These are phyloP conservation scores for Aspergillus luchuensis DNA, from an alignment of 2,329 filamentous ascomycete genomes.

Conservation along the genomic window DNA sequence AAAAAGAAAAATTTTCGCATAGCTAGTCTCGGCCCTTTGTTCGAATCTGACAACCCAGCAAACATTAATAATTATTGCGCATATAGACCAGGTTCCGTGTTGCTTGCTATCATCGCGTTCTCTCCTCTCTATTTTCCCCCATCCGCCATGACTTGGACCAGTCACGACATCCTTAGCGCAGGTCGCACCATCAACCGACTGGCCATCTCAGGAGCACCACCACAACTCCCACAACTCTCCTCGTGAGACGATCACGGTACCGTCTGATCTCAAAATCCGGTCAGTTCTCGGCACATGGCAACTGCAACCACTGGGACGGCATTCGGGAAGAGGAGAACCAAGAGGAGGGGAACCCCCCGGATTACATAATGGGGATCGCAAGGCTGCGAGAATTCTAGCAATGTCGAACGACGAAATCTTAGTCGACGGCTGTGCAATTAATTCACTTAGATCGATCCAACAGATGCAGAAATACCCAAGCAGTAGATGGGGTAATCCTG, in stretches of 20 bases:
- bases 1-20: too few species aligned
- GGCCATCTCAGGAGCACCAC: neutral
- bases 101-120: neutral
- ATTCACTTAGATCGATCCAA: conserved; percentile 2
- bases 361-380: neutral
- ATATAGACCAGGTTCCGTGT: conserved; percentile 1
- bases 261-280: neutral
- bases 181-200: conserved; percentile 7
- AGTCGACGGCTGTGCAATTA: conserved; percentile 1
- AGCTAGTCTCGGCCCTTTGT: neutral
- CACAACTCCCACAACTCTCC: neutral
- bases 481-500: neutral
- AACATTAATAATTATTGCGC: neutral
- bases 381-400: neutral
- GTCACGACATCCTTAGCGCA: conserved; percentile 11
- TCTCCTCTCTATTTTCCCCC: neutral
- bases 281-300: neutral
- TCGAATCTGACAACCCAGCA: neutral
- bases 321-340: neutral
- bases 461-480: conserved; percentile 6
- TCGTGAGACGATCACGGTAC: conserved; percentile 6
- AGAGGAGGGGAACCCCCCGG: conserved; percentile 3
- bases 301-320: neutral
- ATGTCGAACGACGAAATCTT: neutral
- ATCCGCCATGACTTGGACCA: neutral